Base-by-base conservation (phyloP, 768 basidiomycete species). In the Mycena filopes region DNA sequence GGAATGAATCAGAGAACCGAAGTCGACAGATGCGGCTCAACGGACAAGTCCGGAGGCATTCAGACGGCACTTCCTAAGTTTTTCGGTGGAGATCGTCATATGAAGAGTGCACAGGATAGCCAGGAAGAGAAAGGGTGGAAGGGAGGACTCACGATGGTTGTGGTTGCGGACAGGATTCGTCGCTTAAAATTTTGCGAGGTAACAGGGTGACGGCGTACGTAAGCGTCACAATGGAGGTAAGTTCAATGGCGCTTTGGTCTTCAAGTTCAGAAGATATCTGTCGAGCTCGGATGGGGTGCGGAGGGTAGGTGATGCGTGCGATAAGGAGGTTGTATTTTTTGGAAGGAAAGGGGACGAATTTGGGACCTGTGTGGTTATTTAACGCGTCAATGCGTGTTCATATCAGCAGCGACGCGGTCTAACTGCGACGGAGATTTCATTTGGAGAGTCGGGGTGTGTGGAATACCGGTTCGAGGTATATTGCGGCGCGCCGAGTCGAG, bases 41-140 rank as follows among this genome's bases (percentile, higher is more conserved):
- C 66, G 28, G 41, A 55, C 55, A 53, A 28, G 56, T 42, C 50
- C 48, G 64, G 67, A 69, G 63, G 67, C 63, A 42, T 69, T 69
- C 67, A 62, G 67, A 65, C 67, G 67, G 67, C 67, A 69, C 67
- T 69, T 69, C 67, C 67, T 69, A 69, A 65, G 36, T 36, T 50
- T 58, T 65, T 60, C 60, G 70, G 68, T 58, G 29, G 63, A 47
- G 59, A 57, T 65, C 66, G 54, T 63, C 53, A 55, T 69, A 49
- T 49, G 38, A n/a, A 55, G 31, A 23, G 46, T 42, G 38, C 25
- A 20, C 18, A 55, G 41, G 6, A 21, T 29, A 46, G 9, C 21
- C 33, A 49, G 6, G 29, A 21, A 21, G 18, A 12, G 53, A 29
- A 41, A 18, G 23, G 54, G 51, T 28, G 55, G 54, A 28, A 53